Evolutionary conservation across 1,139 yeast species (phyloP).

Genomic region (Debaryomyces fabryi): DNA sequence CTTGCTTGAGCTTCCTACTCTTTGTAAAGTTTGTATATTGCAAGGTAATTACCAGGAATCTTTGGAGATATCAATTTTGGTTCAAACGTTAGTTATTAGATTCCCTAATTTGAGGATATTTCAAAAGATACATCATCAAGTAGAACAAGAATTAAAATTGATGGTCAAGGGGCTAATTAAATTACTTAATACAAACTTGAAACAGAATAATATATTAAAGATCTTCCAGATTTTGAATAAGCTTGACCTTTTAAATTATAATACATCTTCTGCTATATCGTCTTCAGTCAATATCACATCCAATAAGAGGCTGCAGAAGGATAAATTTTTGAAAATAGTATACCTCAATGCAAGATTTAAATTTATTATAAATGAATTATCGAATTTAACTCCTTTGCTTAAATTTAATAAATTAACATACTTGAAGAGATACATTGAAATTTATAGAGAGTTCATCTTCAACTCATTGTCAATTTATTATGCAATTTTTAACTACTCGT

Average conservation of each 20-base stretch:
- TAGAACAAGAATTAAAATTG: constrained; percentile 57
- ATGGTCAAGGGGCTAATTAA: constrained; percentile 72
- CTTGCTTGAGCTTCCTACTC: constrained; percentile 78
- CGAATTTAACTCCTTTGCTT: constrained; percentile 57
- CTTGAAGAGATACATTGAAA: constrained; percentile 77
- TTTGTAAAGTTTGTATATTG: constrained; percentile 79
- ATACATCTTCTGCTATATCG: constrained; percentile 13
- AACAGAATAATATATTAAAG: constrained; percentile 76
- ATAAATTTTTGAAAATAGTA: constrained; percentile 44
- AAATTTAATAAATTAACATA: constrained; percentile 60
- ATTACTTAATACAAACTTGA: constrained; percentile 72
- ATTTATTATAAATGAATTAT: constrained; percentile 61
- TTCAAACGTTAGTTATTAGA: constrained; percentile 65
- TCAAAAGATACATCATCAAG: constrained; percentile 54
- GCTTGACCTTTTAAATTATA: constrained; percentile 41
- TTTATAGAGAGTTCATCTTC: constrained; percentile 79
- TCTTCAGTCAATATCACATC: constrained; percentile 7
- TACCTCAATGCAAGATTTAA: constrained; percentile 59
- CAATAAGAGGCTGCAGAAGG: constrained; percentile 18
- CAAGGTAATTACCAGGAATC: constrained; percentile 92
- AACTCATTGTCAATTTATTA: constrained; percentile 69
- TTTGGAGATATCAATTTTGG: constrained; percentile 72
- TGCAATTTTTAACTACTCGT: constrained; percentile 53
- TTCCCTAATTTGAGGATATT: constrained; percentile 67
- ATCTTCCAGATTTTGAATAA: constrained; percentile 76